Percentiles rank a stretch among this genome's conserved stretches.
These are phyloP conservation scores for Rhynchospora breviuscula DNA, from an alignment of 176 grass and related monocot species.

Conservation along the genomic window DNA sequence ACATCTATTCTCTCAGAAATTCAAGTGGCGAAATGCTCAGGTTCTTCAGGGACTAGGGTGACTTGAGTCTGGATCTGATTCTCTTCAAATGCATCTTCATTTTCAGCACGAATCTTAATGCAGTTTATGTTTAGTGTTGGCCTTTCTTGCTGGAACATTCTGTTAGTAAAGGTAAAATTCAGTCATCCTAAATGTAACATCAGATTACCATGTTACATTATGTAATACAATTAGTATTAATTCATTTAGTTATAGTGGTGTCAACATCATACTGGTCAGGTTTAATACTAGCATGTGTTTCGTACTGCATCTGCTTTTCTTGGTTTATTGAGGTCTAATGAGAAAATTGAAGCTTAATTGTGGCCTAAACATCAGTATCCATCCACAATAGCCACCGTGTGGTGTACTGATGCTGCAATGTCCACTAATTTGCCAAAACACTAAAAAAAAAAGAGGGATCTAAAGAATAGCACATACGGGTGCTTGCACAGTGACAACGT, in stretches of 20 bases:
- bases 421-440: background rate
- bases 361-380: background rate
- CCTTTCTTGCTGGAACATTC: constrained; percentile 86
- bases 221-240: background rate
- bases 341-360: background rate
- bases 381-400: background rate
- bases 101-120: constrained; percentile 44
- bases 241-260: background rate
- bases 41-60: constrained; percentile 34
- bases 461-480: constrained; percentile 42
- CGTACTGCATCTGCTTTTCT: background rate
- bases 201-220: background rate
- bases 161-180: constrained; percentile 1
- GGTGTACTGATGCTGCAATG: background rate
- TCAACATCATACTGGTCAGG: background rate
- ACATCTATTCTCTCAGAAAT: constrained; percentile 1
- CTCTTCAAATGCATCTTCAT: constrained; percentile 25
- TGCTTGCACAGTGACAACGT: constrained; percentile 74
- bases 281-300: background rate
- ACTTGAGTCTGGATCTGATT: constrained; percentile 43
- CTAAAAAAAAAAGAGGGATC: background rate
- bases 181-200: background rate
- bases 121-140: constrained; percentile 63
- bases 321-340: background rate
- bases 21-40: constrained; percentile 31